Conservation (phyloP, 228 moss, liverwort and hornwort genomes). For the Sphagnum magellanicum region DNA sequence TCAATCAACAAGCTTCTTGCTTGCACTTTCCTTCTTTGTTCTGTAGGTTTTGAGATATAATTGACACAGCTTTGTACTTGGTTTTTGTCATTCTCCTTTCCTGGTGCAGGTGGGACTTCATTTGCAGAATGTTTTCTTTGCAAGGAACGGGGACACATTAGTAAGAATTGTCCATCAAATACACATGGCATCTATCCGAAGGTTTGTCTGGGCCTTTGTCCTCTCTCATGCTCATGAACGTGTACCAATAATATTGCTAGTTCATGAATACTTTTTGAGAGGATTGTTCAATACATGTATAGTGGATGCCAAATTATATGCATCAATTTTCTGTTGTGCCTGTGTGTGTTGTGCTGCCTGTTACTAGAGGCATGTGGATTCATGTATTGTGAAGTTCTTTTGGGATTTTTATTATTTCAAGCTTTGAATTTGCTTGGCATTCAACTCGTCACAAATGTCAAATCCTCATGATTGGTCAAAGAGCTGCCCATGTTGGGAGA, state of each 20-base stretch:
- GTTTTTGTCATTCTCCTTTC: too few species aligned
- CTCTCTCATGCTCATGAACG: background rate
- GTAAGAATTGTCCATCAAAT: conserved; percentile 62
- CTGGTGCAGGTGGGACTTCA: conserved; percentile 46
- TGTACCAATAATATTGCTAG: too few species aligned
- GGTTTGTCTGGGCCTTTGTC: conserved; percentile 10
- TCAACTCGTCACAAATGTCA: background rate
- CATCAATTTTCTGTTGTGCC: too few species aligned
- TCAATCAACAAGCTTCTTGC: background rate
- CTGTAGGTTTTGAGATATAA: too few species aligned
- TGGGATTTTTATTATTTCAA: background rate
- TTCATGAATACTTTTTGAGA: too few species aligned
- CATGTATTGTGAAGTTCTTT: background rate
- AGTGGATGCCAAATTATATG: too few species aligned
- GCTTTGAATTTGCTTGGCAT: background rate
- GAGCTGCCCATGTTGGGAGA: background rate
- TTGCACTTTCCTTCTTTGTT: too few species aligned
- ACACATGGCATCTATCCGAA: conserved; percentile 63
- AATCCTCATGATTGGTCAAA: background rate
- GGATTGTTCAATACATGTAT: too few species aligned
- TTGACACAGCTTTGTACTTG: too few species aligned
- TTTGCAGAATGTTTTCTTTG: conserved; percentile 70
- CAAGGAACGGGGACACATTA: conserved; percentile 57
- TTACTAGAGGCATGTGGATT: background rate
- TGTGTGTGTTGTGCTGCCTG: too few species aligned